Evolutionary conservation across 176 grass and related monocot species (phyloP).

Genomic region (Ensete ventricosum): DNA sequence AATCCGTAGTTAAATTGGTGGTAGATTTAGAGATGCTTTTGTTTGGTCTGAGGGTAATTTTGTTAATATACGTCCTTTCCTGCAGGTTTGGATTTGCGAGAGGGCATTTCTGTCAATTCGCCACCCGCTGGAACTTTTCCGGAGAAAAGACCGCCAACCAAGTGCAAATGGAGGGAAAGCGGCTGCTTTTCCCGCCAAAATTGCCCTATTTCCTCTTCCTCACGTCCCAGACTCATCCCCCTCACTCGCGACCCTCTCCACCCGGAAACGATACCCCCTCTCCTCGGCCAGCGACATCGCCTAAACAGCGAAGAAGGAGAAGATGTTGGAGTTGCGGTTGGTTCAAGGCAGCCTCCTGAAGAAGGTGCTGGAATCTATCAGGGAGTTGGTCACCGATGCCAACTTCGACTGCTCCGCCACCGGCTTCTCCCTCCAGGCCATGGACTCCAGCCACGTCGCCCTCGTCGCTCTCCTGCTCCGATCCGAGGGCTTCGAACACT

Average conservation of each 20-base stretch:
- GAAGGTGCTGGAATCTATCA: constrained; percentile 17
- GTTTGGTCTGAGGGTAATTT: too few species aligned
- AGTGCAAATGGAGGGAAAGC: neutral
- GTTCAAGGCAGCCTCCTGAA: constrained; percentile 20
- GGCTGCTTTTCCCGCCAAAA: neutral
- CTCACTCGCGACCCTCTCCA: neutral
- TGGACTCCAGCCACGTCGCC: constrained; percentile 22
- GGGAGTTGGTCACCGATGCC: constrained; percentile 17
- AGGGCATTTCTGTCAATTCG: neutral
- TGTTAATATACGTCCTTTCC: neutral
- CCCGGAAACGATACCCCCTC: neutral
- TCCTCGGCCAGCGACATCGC: neutral
- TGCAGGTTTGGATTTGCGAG: neutral
- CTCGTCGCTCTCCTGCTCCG: constrained; percentile 17
- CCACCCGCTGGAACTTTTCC: neutral
- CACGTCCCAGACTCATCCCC: neutral
- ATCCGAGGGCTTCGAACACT: constrained; percentile 23
- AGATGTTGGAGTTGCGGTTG: constrained; percentile 19
- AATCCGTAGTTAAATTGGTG: too few species aligned
- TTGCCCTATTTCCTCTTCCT: neutral
- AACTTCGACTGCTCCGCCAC: constrained; percentile 24
- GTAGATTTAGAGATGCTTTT: too few species aligned
- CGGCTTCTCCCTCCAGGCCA: constrained; percentile 18
- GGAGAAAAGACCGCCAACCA: neutral
- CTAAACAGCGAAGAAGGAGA: neutral